phyloP scores from a whole-genome alignment of 2,329 filamentous ascomycete species.

The Aphanoascus verrucosus region DNA sequence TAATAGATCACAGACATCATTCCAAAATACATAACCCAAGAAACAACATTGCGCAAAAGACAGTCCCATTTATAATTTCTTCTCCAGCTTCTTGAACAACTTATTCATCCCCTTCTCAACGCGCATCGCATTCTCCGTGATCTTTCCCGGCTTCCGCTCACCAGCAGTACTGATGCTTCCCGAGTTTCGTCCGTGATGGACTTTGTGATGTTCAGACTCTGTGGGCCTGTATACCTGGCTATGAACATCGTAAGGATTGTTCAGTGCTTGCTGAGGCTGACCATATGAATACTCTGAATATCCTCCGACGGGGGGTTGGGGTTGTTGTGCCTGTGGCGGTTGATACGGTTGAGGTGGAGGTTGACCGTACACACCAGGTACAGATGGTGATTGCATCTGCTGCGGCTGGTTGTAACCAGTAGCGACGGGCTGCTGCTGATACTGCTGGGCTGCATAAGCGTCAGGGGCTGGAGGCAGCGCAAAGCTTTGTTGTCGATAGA shows the following conservation, averaged over 20 bases:
- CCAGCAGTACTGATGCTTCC: constrained; percentile 8
- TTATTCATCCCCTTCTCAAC: constrained; percentile 28
- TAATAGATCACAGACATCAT: background rate
- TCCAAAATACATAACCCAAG: background rate
- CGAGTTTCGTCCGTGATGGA: constrained; percentile 28
- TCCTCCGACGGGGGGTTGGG: constrained; percentile 24
- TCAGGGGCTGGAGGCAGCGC: constrained; percentile 11
- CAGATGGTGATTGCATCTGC: constrained; percentile 13
- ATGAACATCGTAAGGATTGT: constrained; percentile 34
- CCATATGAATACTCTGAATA: constrained; percentile 37
- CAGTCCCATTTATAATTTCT: constrained; percentile 16
- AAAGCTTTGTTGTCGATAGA: constrained; percentile 26
- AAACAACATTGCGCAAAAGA: background rate
- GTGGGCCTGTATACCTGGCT: constrained; percentile 39
- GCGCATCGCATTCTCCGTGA: constrained; percentile 22
- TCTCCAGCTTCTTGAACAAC: constrained; percentile 30
- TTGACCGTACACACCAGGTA: constrained; percentile 33
- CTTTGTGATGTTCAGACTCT: constrained; percentile 31
- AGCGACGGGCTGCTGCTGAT: constrained; percentile 12
- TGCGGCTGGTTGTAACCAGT: constrained; percentile 11
- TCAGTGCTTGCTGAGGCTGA: constrained; percentile 21
- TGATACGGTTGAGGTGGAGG: constrained; percentile 19
- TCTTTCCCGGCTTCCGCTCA: constrained; percentile 14
- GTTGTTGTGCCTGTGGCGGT: background rate
- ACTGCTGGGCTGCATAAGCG: constrained; percentile 9